Evolutionary conservation across 1,284 basidiomycete species (phyloP), one percentile per base, ranked within the genome.

Genomic region (Neonothopanus nambi): DNA sequence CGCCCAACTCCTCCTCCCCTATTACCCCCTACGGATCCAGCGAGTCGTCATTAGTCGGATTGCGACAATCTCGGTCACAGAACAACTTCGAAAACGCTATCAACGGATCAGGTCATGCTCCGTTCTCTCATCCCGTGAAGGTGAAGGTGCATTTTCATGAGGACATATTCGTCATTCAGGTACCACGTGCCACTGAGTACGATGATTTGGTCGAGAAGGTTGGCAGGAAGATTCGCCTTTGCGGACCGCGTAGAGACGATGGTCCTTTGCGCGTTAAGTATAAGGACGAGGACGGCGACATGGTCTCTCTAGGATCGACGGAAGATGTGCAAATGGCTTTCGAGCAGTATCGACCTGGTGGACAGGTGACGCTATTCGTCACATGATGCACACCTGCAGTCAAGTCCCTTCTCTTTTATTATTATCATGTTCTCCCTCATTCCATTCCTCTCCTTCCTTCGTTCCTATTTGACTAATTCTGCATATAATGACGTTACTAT

Each of bases 251-350:
- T 51, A 76, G 89, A 36, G 84, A 86, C 38, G 84, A 89, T 66
- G 81, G 82, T 21, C 87, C 89, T 0, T 71, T 95, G 61, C 84
- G 91, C 48, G 85, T 95, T 59, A 93, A 91, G 69, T 95, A 95
- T 70, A 85, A 79, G 67, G 93, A 95, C 70, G 93, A 95, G 66
- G 92, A 95, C 62, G 91, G 91, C n/a, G 93, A 95, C 67, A 76
- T 91, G 78, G 84, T 95, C 45, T 87, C 85, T 36, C 78, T 95
- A 57, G 87, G 87, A 26, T 92, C 89, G 47, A 93, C 91, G 45
- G 93, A 95, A 66, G 93, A 95, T 67, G 87, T 94, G 18, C 87
- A 90, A 59, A 92, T 94, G 83, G 91, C 93, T 43, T 93, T 94
- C 60, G 91, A 93, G 69, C 80, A 84, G 56, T 84, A 81, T 69